Evolutionary conservation across 208 protist genomes (phyloP).

Genomic region (Leishmania tarentolae): DNA sequence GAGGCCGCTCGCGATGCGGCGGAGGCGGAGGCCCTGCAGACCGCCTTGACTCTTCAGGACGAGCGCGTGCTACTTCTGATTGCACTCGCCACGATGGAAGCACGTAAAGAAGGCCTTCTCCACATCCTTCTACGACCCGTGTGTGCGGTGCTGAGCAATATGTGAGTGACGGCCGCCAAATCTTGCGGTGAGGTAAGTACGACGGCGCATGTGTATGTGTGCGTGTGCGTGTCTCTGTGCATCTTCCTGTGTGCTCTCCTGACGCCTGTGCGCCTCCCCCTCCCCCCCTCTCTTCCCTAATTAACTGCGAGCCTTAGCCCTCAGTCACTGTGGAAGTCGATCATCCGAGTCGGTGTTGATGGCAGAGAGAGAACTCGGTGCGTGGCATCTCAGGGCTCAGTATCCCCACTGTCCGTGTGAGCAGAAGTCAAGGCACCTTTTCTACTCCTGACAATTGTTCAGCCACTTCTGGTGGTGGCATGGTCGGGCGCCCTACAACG

Average conservation of each 20-base stretch:
- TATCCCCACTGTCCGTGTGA: not conserved
- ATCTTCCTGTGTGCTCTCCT: not conserved
- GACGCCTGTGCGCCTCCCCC: not conserved
- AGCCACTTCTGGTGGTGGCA: not conserved
- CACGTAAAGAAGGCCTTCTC: constrained; percentile 77
- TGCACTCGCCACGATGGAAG: constrained; percentile 74
- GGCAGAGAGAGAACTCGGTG: not conserved
- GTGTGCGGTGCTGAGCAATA: constrained; percentile 62
- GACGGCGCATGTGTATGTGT: not conserved
- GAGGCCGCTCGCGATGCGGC: constrained; percentile 16
- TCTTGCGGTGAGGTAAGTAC: not conserved
- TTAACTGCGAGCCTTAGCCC: too few species aligned
- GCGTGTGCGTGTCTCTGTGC: not conserved
- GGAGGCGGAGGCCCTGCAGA: constrained; percentile 42
- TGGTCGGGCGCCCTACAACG: not conserved
- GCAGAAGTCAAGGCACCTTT: not conserved
- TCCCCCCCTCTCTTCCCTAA: not conserved
- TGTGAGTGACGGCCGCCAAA: constrained; percentile 25
- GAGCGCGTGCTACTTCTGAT: constrained; percentile 71
- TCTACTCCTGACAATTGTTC: not conserved
- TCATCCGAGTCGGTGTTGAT: not conserved
- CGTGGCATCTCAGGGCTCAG: not conserved
- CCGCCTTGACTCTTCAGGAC: constrained; percentile 63
- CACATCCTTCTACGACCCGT: constrained; percentile 64
- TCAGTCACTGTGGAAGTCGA: not conserved